A percentile compares a stretch with the other conserved stretches of the same genome.
These are phyloP conservation scores for Cucurbitaria berberidis DNA, from an alignment of 2,329 filamentous ascomycete species.

Conservation along the genomic window DNA sequence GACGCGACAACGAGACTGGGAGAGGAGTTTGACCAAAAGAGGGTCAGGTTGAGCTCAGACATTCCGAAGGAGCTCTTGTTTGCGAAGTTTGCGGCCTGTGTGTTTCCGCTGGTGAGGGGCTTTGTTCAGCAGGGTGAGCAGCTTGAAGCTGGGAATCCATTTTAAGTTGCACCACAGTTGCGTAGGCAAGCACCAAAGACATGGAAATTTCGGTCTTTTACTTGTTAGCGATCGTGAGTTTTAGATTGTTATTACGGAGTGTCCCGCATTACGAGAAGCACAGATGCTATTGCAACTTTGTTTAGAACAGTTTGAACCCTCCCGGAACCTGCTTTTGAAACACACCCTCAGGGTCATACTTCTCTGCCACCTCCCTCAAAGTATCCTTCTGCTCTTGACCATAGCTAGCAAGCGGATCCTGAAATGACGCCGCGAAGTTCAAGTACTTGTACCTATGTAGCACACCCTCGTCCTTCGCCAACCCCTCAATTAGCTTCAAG, in stretches of 20 bases:
- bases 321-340: slow-evolving; percentile 31
- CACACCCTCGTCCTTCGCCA: slow-evolving; percentile 25
- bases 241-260: too few species aligned
- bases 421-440: slow-evolving; percentile 47
- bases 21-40: neutral
- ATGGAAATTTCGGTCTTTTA: too few species aligned
- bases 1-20: neutral
- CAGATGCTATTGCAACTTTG: neutral
- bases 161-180: too few species aligned
- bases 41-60: neutral
- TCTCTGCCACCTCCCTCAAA: slow-evolving; percentile 20
- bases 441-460: slow-evolving; percentile 28
- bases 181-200: too few species aligned
- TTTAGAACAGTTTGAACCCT: slow-evolving; percentile 29
- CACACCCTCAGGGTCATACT: slow-evolving; percentile 30
- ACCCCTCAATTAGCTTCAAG: slow-evolving; percentile 22
- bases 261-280: too few species aligned
- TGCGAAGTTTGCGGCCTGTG: neutral
- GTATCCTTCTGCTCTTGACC: slow-evolving; percentile 14
- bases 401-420: slow-evolving; percentile 38
- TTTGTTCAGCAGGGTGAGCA: neutral
- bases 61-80: neutral
- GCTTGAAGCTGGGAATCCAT: neutral
- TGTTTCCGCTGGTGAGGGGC: neutral
- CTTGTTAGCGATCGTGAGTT: too few species aligned